phyloP scores from a whole-genome alignment of 208 protist genomes.

The Leptomonas pyrrhocoris region DNA sequence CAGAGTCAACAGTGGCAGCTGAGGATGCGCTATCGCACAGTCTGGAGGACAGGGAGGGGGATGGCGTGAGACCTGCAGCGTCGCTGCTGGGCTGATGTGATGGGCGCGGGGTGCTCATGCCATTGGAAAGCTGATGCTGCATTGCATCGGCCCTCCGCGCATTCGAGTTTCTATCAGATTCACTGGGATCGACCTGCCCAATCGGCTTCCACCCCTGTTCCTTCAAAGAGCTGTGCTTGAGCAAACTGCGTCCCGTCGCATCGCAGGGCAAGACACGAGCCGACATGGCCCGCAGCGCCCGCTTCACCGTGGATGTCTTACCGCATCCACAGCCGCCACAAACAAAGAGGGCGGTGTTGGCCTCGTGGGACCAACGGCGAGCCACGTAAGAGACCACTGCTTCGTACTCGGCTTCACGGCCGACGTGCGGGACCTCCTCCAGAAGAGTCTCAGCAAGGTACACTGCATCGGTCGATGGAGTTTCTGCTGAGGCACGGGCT shows the following conservation, averaged over 20 bases:
- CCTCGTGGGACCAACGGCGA: constrained; percentile 32
- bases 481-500: not conserved
- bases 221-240: constrained; percentile 20
- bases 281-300: constrained; percentile 65
- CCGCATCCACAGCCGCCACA: constrained; percentile 87
- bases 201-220: constrained; percentile 22
- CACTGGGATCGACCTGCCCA: not conserved
- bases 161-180: not conserved
- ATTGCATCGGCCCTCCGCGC: not conserved
- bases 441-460: constrained; percentile 23
- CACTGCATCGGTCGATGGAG: constrained; percentile 1
- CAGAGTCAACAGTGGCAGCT: not conserved
- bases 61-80: constrained; percentile 7
- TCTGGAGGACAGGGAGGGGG: not conserved
- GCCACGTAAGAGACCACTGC: constrained; percentile 58
- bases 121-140: not conserved
- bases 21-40: not conserved
- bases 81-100: constrained; percentile 11
- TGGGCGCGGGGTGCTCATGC: constrained; percentile 1
- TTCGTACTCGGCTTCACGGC: constrained; percentile 65
- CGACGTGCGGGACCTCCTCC: constrained; percentile 29
- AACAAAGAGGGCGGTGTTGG: constrained; percentile 69
- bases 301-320: constrained; percentile 81
- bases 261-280: constrained; percentile 62
- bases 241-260: constrained; percentile 22